Evolutionary conservation across 345 rosid genomes (phyloP).

Genomic region (Citrus medica): DNA sequence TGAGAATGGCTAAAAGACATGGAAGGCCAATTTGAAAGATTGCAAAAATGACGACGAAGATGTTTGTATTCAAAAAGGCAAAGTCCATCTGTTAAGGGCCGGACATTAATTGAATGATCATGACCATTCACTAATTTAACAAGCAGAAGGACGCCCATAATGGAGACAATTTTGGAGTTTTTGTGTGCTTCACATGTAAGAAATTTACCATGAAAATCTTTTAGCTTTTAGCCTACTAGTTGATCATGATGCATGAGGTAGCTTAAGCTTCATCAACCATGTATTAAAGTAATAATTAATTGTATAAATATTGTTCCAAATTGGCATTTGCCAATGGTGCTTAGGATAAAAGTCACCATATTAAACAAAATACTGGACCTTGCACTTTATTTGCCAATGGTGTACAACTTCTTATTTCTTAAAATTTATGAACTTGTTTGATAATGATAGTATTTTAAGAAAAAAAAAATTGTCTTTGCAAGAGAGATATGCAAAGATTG

Average conservation of each 20-base stretch:
- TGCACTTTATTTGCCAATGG: no score
- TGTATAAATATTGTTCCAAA: no score
- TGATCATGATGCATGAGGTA: neutral
- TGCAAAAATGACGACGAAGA: slow-evolving; percentile 2
- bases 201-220: neutral
- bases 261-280: neutral
- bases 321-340: no score
- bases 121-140: slow-evolving; percentile 14
- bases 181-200: neutral
- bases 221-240: neutral
- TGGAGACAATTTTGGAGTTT: slow-evolving; percentile 13
- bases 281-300: neutral
- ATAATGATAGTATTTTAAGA: no score
- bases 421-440: no score
- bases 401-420: no score
- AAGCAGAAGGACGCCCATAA: slow-evolving; percentile 1
- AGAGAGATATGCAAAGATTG: no score
- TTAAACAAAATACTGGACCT: no score
- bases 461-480: no score
- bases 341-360: no score
- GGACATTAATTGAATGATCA: neutral
- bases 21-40: slow-evolving; percentile 11
- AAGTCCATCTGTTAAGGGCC: neutral
- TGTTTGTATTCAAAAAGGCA: slow-evolving; percentile 2
- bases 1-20: slow-evolving; percentile 10